These are phyloP conservation scores for Aegle marmelos DNA, from an alignment of 345 rosid species.

Conservation along the genomic window DNA sequence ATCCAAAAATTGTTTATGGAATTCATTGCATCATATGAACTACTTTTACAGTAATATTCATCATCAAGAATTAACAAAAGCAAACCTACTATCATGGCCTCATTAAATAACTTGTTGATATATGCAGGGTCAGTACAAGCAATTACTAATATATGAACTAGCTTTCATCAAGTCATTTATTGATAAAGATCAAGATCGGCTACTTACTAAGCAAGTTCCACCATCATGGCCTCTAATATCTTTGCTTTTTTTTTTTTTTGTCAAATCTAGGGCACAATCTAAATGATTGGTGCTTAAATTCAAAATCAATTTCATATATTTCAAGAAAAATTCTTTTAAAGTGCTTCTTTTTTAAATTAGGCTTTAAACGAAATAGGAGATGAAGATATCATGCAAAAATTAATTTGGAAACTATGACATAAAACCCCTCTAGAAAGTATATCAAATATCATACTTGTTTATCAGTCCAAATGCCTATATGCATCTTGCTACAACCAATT, in stretches of 20 bases:
- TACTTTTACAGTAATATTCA: no score
- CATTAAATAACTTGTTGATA: no score
- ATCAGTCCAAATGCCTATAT: conserved; percentile 98
- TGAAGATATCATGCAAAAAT: neutral
- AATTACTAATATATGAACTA: neutral
- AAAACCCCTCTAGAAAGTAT: neutral
- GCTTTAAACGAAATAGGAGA: neutral
- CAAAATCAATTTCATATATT: neutral
- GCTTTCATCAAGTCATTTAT: conserved; percentile 54
- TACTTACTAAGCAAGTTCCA: conserved; percentile 80
- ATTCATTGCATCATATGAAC: no score
- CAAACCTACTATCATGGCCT: no score
- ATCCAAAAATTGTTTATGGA: no score
- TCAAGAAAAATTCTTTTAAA: neutral
- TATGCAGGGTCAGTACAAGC: neutral
- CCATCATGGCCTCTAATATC: conserved; percentile 93
- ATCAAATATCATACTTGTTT: conserved; percentile 59
- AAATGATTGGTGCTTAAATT: neutral
- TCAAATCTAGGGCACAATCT: neutral
- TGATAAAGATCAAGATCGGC: conserved; percentile 70
- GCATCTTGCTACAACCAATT: conserved; percentile 93
- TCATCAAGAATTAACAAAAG: no score
- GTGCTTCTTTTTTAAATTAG: neutral
- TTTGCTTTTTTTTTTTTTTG: conserved; percentile 93
- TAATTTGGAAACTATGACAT: conserved; percentile 5